These are phyloP conservation scores for Luzula sylvatica DNA, from an alignment of 176 grass and related monocot genomes.

Conservation along the genomic window DNA sequence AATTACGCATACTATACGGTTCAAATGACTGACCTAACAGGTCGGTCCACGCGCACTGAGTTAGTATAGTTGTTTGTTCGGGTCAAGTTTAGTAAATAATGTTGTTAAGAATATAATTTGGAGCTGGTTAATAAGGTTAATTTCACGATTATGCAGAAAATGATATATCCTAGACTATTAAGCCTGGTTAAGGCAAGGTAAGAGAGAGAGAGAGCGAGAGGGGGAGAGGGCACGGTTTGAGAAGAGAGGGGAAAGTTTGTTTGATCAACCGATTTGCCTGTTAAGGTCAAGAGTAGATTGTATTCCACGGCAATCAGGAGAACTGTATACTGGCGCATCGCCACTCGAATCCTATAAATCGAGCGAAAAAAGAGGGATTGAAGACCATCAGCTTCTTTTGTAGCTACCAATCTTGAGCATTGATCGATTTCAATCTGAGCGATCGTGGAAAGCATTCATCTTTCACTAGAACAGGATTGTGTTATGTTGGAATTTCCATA, in stretches of 20 bases:
- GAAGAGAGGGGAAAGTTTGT: constrained; percentile 25
- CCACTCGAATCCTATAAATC: background rate
- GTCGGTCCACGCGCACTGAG: background rate
- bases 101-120: background rate
- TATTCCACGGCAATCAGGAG: too few relatives aligned
- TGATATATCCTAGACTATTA: constrained; percentile 7
- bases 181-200: constrained; percentile 25
- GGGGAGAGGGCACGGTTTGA: background rate
- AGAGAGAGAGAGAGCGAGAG: background rate
- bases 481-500: constrained; percentile 5
- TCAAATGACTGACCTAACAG: background rate
- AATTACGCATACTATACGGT: too few relatives aligned
- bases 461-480: constrained; percentile 7
- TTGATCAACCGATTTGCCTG: constrained; percentile 16
- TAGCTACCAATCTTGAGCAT: constrained; percentile 10
- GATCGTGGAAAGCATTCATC: background rate
- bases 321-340: too few relatives aligned
- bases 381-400: background rate
- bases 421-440: background rate
- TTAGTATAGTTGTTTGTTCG: background rate
- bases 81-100: background rate
- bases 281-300: too few relatives aligned
- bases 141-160: constrained; percentile 8
- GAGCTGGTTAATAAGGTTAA: constrained; percentile 14
- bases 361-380: background rate